These are phyloP conservation scores for Trichoderma aggressivum DNA, from an alignment of 2,329 filamentous ascomycete species.

Conservation along the genomic window DNA sequence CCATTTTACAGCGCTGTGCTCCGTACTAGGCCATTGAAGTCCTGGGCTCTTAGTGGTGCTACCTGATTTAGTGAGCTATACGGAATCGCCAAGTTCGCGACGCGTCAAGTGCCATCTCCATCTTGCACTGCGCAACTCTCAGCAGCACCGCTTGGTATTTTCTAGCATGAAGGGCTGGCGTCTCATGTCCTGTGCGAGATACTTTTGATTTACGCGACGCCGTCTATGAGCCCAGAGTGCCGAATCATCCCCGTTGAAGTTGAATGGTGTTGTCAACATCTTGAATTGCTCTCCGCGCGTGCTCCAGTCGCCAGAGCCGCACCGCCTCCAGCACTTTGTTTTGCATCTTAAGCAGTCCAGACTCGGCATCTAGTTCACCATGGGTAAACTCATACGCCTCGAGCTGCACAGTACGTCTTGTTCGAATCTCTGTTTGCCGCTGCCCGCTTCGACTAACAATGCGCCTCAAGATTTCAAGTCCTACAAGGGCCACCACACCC, in stretches of 20 bases:
- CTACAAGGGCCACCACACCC: slow-evolving; percentile 92
- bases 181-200: background rate
- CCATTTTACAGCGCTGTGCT: background rate
- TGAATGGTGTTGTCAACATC: slow-evolving; percentile 12
- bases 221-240: background rate
- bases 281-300: slow-evolving; percentile 3
- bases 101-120: slow-evolving; percentile 6
- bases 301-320: slow-evolving; percentile 5
- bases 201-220: slow-evolving; percentile 3
- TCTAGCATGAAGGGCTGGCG: slow-evolving; percentile 4
- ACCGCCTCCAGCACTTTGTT: background rate
- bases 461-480: slow-evolving; percentile 84
- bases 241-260: background rate
- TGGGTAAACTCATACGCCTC: slow-evolving; percentile 94
- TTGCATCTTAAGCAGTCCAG: background rate
- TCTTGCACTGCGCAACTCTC: slow-evolving; percentile 11
- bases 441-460: background rate
- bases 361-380: slow-evolving; percentile 44
- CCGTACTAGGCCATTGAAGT: background rate
- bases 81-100: slow-evolving; percentile 15
- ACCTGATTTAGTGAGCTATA: background rate
- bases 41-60: background rate
- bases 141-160: background rate
- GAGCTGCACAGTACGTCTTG: slow-evolving; percentile 79
- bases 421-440: background rate